Evolutionary conservation across 164 flowering plant genomes (phyloP).

Genomic region (Vitis rupestris): DNA sequence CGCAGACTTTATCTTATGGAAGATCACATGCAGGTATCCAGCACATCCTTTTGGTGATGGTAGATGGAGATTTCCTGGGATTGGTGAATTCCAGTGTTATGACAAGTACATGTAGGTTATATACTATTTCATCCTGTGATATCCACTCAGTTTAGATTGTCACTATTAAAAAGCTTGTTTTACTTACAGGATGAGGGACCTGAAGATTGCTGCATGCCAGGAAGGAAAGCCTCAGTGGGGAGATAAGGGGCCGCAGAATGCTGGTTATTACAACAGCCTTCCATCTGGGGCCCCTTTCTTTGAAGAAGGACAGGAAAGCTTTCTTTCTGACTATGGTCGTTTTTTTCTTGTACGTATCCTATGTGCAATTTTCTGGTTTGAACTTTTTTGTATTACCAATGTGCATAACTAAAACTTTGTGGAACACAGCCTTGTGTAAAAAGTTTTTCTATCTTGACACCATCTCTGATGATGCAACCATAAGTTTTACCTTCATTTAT

Average conservation of each 20-base stretch:
- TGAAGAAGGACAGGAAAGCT: constrained; percentile 49
- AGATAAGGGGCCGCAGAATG: constrained; percentile 48
- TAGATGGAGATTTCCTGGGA: constrained; percentile 64
- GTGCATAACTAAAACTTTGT: not conserved
- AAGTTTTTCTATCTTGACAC: too few species aligned
- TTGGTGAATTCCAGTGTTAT: constrained; percentile 68
- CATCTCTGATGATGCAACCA: too few species aligned
- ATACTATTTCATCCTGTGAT: constrained; percentile 6
- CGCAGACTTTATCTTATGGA: constrained; percentile 11
- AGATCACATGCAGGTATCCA: constrained; percentile 45
- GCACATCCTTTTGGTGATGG: constrained; percentile 55
- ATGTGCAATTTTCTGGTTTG: not conserved
- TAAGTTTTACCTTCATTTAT: too few species aligned
- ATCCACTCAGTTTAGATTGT: not conserved
- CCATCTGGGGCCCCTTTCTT: constrained; percentile 54
- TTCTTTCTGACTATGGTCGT: constrained; percentile 56
- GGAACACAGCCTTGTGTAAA: too few species aligned
- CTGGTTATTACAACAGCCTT: constrained; percentile 53
- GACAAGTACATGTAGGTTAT: constrained; percentile 55
- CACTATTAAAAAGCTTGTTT: constrained; percentile 1
- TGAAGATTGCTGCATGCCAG: constrained; percentile 41
- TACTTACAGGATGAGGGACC: constrained; percentile 45
- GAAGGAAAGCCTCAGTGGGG: constrained; percentile 67
- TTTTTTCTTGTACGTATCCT: constrained; percentile 51
- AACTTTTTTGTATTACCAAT: not conserved